phyloP scores from a whole-genome alignment of 176 grass and related monocot species.

The Cenchrus fungigraminus region DNA sequence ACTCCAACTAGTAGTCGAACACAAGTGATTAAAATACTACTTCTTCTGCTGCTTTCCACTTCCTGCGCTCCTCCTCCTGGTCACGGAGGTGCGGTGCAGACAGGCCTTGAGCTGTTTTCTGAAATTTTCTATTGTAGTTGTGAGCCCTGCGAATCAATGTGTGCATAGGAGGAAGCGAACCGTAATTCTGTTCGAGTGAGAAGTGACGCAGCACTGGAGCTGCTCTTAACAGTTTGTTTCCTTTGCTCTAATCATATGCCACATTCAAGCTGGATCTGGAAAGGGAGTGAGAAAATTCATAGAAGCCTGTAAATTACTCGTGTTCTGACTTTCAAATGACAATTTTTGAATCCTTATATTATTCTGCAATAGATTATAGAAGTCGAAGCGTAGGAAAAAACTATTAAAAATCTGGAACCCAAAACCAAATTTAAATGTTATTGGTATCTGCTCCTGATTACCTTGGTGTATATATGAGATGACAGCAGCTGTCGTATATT shows the following conservation, averaged over 20 bases:
- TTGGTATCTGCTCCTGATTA: not conserved
- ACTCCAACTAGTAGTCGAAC: too few relatives aligned
- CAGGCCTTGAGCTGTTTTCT: too few relatives aligned
- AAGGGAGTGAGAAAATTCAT: not conserved
- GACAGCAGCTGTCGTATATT: not conserved
- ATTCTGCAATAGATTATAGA: not conserved
- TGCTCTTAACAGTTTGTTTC: not conserved
- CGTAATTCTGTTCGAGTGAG: too few relatives aligned
- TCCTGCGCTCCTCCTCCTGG: too few relatives aligned
- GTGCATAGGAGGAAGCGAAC: too few relatives aligned
- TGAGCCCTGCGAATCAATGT: too few relatives aligned
- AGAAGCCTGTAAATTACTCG: not conserved
- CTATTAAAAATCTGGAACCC: not conserved
- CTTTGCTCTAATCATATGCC: not conserved
- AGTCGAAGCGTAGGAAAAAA: slow-evolving; percentile 2
- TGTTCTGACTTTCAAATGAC: not conserved
- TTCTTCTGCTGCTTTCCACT: too few relatives aligned
- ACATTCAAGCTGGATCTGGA: slow-evolving; percentile 5
- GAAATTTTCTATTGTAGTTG: too few relatives aligned
- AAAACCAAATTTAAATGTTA: not conserved
- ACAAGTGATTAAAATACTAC: too few relatives aligned
- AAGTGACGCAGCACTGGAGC: too few relatives aligned
- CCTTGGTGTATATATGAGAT: slow-evolving; percentile 16
- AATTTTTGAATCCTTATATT: not conserved
- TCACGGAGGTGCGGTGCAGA: too few relatives aligned